phyloP scores from a whole-genome alignment of 805 yeast genomes.

The Wickerhamiella dianesei region DNA sequence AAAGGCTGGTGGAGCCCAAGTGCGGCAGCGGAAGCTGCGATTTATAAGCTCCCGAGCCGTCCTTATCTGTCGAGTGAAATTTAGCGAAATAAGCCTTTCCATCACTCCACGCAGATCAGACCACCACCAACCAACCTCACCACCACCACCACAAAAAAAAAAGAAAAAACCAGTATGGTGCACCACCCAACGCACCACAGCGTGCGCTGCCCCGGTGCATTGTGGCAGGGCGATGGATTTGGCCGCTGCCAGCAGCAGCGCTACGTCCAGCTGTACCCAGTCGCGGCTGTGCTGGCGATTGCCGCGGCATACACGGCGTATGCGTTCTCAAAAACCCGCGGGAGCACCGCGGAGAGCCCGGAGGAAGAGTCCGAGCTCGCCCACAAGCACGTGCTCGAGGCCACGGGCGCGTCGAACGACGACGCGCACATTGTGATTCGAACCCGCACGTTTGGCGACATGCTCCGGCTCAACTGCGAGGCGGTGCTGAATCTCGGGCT shows the following conservation, averaged over 20 bases:
- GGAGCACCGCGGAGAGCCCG: constrained; percentile 43
- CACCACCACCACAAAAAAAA: neutral
- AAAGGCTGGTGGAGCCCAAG: too few species aligned
- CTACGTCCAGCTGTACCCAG: constrained; percentile 14
- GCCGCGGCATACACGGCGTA: constrained; percentile 2
- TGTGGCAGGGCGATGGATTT: constrained; percentile 19
- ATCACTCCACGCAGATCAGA: too few species aligned
- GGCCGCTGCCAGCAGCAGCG: constrained; percentile 17
- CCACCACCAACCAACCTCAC: too few species aligned
- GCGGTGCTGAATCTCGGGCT: constrained; percentile 10
- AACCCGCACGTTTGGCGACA: constrained; percentile 13
- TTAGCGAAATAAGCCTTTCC: too few species aligned
- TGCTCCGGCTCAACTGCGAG: constrained; percentile 15
- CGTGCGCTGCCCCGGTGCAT: constrained; percentile 9
- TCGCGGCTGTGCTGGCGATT: constrained; percentile 3
- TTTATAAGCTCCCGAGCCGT: neutral
- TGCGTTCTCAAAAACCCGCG: constrained; percentile 25
- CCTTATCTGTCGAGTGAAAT: neutral
- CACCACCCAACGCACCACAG: neutral
- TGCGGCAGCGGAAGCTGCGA: neutral
- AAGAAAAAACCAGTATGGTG: neutral
- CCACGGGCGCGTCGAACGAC: constrained; percentile 12
- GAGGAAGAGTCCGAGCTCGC: constrained; percentile 40
- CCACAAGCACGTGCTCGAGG: constrained; percentile 6
- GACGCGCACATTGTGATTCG: constrained; percentile 13